Evolutionary conservation across 306 rosid species (phyloP).

Genomic region (Echinosophora koreensis): DNA sequence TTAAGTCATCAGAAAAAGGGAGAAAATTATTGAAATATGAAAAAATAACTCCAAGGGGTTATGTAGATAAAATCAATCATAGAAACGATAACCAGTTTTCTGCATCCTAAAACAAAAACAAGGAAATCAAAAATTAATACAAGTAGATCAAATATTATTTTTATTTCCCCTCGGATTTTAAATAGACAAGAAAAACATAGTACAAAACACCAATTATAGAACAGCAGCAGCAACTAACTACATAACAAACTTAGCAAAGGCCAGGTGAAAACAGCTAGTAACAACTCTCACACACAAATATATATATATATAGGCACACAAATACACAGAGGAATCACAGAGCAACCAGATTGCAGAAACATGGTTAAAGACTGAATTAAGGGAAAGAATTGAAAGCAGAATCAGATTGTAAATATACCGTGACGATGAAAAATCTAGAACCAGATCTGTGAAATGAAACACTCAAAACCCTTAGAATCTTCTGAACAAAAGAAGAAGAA

Average conservation of each 20-base stretch:
- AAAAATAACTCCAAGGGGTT: not conserved
- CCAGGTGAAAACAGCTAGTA: conserved; percentile 15
- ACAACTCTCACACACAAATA: not conserved
- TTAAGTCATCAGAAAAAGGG: not conserved
- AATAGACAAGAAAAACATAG: conserved; percentile 9
- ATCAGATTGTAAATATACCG: not conserved
- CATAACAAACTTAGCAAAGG: conserved; percentile 16
- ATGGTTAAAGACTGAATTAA: not conserved
- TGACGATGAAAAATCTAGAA: conserved; percentile 7
- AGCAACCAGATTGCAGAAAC: conserved; percentile 35
- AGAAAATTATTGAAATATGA: not conserved
- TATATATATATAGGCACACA: not conserved
- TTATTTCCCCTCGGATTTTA: not conserved
- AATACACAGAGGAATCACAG: conserved; percentile 11
- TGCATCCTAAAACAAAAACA: conserved; percentile 13
- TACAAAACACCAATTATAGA: not conserved
- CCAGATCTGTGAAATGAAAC: conserved; percentile 47
- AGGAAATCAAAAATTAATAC: not conserved
- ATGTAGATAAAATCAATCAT: conserved; percentile 33
- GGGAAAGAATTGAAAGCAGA: not conserved
- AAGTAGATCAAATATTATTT: conserved; percentile 18
- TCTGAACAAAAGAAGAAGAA: conserved; percentile 14
- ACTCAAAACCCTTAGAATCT: conserved; percentile 11
- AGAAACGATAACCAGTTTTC: not conserved
- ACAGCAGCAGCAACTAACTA: conserved; percentile 18